Evolutionary conservation across 352 stramenopile genomes (phyloP).

Genomic region (Phytophthora multivora): DNA sequence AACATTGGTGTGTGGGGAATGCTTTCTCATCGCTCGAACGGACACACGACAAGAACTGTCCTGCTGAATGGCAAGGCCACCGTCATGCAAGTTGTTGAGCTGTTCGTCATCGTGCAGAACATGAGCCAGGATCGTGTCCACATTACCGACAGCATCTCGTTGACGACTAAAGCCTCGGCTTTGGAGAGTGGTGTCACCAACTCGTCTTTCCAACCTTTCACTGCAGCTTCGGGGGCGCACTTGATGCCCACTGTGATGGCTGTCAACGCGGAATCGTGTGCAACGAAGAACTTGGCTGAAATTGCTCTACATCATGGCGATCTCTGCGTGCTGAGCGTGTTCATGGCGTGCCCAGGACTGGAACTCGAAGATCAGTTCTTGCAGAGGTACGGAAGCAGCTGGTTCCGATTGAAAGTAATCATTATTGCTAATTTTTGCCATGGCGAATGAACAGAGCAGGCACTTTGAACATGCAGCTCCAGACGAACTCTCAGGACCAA

Average conservation of each 20-base stretch:
- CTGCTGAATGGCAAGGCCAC: conserved; percentile 46
- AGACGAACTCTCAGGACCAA: not conserved
- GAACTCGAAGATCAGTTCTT: conserved; percentile 63
- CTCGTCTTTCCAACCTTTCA: conserved; percentile 38
- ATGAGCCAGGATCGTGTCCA: conserved; percentile 26
- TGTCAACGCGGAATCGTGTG: conserved; percentile 39
- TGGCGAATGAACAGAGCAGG: conserved; percentile 11
- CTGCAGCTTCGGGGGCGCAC: conserved; percentile 43
- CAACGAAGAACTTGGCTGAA: conserved; percentile 22
- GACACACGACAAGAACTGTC: conserved; percentile 58
- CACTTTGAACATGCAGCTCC: conserved; percentile 14
- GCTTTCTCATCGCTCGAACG: conserved; percentile 58
- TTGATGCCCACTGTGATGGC: conserved; percentile 46
- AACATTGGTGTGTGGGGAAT: conserved; percentile 45
- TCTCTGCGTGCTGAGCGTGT: conserved; percentile 56
- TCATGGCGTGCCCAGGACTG: conserved; percentile 51
- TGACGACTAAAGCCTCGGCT: conserved; percentile 5
- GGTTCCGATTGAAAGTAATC: not conserved
- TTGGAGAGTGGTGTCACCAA: not conserved
- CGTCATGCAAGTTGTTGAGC: conserved; percentile 61
- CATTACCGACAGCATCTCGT: conserved; percentile 43
- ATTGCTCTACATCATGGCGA: conserved; percentile 50
- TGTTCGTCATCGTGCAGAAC: conserved; percentile 65
- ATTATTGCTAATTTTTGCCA: not conserved
- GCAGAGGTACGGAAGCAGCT: conserved; percentile 35